A percentile compares a stretch with the other conserved stretches of the same genome.
Evolutionary conservation across 148 eudicot species (phyloP).

Genomic region (Fagopyrum homotropicum): DNA sequence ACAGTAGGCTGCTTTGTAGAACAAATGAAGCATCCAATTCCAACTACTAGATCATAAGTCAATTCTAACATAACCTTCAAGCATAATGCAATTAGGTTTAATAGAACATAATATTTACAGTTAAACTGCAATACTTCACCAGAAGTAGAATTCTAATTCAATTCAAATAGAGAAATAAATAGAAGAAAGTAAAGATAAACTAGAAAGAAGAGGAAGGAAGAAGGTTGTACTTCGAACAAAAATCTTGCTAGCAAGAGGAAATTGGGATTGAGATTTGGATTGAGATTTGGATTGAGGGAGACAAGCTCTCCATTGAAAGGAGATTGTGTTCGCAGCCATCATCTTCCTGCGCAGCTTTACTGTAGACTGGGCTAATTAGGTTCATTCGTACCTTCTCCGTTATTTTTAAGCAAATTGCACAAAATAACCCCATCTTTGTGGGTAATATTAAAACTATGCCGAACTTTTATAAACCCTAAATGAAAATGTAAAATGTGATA

Average conservation of each 20-base stretch:
- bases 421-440: no score
- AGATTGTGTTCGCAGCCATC: not conserved
- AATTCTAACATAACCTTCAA: not conserved
- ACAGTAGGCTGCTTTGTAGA: no score
- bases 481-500: no score
- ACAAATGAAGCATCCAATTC: no score
- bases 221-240: not conserved
- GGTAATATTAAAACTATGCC: no score
- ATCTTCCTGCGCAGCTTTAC: not conserved
- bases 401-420: no score
- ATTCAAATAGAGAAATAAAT: not conserved
- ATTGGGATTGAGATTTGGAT: not conserved
- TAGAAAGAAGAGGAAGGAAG: not conserved
- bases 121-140: not conserved
- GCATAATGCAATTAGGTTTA: not conserved
- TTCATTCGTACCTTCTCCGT: no score
- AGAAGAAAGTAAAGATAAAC: not conserved
- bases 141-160: not conserved
- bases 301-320: constrained; percentile 1
- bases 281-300: not conserved
- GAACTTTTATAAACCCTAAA: no score
- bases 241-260: constrained; percentile 8
- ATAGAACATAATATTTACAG: not conserved
- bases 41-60: no score
- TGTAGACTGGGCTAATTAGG: not conserved